phyloP scores from a whole-genome alignment of 345 rosid species.

The Gossypium arboreum region DNA sequence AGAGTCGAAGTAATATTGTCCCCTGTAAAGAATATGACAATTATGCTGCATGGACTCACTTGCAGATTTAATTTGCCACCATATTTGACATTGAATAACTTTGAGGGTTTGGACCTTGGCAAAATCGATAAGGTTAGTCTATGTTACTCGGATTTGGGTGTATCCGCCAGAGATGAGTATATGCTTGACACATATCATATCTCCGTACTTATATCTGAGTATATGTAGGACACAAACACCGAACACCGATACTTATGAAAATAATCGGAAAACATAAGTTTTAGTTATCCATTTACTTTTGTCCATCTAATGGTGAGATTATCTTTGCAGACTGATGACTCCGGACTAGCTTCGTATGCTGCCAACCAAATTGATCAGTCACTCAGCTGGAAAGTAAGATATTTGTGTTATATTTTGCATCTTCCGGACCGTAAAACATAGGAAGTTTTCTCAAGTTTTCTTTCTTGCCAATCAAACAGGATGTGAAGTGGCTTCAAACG shows the following conservation, averaged over 20 bases:
- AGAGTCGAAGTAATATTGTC: no score
- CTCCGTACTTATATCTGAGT: no score
- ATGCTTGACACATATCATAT: no score
- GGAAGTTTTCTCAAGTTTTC: not conserved
- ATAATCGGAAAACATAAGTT: no score
- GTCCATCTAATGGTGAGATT: conserved; percentile 4
- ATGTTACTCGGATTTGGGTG: no score
- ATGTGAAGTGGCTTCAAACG: conserved; percentile 88
- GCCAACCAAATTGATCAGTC: conserved; percentile 76
- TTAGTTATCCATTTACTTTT: not conserved
- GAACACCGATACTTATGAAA: no score
- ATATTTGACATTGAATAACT: conserved; percentile 72
- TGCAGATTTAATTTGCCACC: conserved; percentile 75
- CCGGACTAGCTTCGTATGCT: conserved; percentile 86
- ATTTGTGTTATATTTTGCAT: not conserved
- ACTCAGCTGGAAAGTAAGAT: conserved; percentile 81
- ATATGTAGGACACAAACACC: no score
- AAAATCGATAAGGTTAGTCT: conserved; percentile 53
- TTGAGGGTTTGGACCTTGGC: conserved; percentile 78
- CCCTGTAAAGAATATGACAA: not conserved
- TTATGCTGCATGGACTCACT: not conserved
- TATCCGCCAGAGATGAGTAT: no score
- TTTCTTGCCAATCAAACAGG: conserved; percentile 36
- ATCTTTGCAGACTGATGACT: conserved; percentile 56
- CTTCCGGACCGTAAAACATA: not conserved